Evolutionary conservation across 768 basidiomycete species (phyloP).

Genomic region (Collybia sordida): DNA sequence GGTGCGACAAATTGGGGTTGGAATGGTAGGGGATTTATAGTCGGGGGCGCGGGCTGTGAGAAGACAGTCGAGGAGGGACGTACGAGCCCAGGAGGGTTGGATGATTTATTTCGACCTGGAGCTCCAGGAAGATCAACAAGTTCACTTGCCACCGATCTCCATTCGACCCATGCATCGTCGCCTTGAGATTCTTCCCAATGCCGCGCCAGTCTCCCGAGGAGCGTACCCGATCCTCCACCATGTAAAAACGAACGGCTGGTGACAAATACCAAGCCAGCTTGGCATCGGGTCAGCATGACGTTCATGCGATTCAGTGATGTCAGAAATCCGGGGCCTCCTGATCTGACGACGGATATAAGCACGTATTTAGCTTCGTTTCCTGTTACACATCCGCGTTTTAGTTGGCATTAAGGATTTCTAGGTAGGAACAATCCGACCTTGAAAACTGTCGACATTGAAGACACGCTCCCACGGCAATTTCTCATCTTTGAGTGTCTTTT

Average conservation of each 20-base stretch:
- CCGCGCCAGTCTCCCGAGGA: conserved; percentile 39
- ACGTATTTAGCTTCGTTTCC: conserved; percentile 55
- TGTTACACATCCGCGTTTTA: conserved; percentile 13
- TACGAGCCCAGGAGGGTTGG: too few relatives aligned
- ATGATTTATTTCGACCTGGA: conserved; percentile 8
- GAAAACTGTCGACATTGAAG: conserved; percentile 57
- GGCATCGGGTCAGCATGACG: conserved; percentile 52
- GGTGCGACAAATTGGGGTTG: too few relatives aligned
- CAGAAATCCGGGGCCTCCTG: conserved; percentile 45
- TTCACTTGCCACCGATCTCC: conserved; percentile 25
- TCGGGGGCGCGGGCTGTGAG: too few relatives aligned
- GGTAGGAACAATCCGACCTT: conserved; percentile 31
- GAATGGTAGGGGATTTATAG: too few relatives aligned
- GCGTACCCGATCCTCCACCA: conserved; percentile 30
- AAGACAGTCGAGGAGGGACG: too few relatives aligned
- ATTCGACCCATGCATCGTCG: conserved; percentile 27
- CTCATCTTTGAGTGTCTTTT: conserved; percentile 29
- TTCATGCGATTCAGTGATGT: conserved; percentile 44
- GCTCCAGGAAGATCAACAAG: conserved; percentile 31
- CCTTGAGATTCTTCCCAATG: conserved; percentile 20
- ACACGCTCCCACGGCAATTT: conserved; percentile 40
- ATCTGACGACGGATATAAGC: conserved; percentile 51
- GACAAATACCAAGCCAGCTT: conserved; percentile 46
- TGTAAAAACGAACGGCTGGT: conserved; percentile 40
- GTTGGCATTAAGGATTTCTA: not conserved